Evolutionary conservation across 495 filamentous ascomycete genomes (phyloP), one percentile per base, ranked within the genome.

Genomic region (Neurospora sp.): DNA sequence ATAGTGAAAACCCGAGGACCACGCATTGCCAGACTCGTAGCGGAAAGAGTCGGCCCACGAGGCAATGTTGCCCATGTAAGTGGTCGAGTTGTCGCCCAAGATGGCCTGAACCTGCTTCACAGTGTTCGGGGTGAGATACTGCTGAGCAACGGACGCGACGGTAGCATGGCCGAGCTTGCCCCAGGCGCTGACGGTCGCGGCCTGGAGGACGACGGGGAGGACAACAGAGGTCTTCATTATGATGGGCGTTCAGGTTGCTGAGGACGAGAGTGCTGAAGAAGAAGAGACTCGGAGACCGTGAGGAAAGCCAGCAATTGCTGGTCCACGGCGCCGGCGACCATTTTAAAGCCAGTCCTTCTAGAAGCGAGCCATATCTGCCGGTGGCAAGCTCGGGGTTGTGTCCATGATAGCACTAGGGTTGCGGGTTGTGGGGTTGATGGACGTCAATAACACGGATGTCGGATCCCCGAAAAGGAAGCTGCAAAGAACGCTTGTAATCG

Each of bases 1-100:
- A 76, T 83, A 91, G 79, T 92, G 90, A 72, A 82, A 87, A 1
- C 85, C 81, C 9, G 82, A 79, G 37, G 85, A 87, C 82, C 85
- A 91, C 38, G 73, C 79, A 11, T 89, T 89, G 6, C 82, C 89
- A 0, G 78, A 74, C 39, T 87, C 89, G 44, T 83, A 82, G 31
- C 88, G 83, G 76, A 88, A 91, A 39, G 79, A 76, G 76, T 92
- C 90, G 37, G 86, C 90, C 89, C 89, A 92, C 4, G 87, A 83
- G 23, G 90, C 89, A 18, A 90, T 84, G 69, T 81, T 82, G 14
- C 89, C 89, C 31, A 92, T 82, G 75, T 90, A 90, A 9, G 83
- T 81, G n/a, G 79, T 79, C 2, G 86, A 85, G 3, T 83, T 82
- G 73, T 87, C 81, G 69, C 82, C 81, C 5, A 90, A 81, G 31